These are phyloP conservation scores for Candida golubevii DNA, from an alignment of 805 yeast species.

Conservation along the genomic window DNA sequence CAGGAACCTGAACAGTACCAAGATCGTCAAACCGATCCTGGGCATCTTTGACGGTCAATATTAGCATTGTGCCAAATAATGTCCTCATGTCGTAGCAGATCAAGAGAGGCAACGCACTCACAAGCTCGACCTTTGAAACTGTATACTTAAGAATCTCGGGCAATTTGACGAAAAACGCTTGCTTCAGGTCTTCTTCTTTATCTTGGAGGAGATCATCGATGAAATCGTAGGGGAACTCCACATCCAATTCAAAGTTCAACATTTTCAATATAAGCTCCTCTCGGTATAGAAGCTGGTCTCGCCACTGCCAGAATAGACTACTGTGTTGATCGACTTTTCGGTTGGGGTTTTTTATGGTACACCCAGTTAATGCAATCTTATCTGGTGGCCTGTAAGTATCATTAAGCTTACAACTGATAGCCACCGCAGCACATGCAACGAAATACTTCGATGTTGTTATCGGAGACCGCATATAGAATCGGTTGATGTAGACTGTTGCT, in stretches of 20 bases:
- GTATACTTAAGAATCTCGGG: slow-evolving; percentile 27
- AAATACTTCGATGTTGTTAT: slow-evolving; percentile 41
- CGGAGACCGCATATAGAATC: slow-evolving; percentile 40
- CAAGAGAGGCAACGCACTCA: slow-evolving; percentile 36
- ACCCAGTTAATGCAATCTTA: slow-evolving; percentile 37
- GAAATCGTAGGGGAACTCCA: slow-evolving; percentile 37
- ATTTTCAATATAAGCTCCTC: slow-evolving; percentile 39
- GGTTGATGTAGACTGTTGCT: slow-evolving; percentile 35
- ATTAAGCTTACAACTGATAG: slow-evolving; percentile 40
- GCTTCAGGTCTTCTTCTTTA: slow-evolving; percentile 7
- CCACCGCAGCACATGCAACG: slow-evolving; percentile 41
- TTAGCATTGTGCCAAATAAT: slow-evolving; percentile 25
- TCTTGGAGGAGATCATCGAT: slow-evolving; percentile 21
- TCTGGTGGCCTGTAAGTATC: slow-evolving; percentile 43
- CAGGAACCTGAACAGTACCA: slow-evolving; percentile 9
- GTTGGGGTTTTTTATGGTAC: slow-evolving; percentile 32
- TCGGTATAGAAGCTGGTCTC: slow-evolving; percentile 40
- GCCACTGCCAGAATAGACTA: slow-evolving; percentile 41
- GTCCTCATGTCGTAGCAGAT: slow-evolving; percentile 32
- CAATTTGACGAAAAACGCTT: slow-evolving; percentile 11
- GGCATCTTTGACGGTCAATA: slow-evolving; percentile 16
- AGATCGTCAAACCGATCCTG: slow-evolving; percentile 11
- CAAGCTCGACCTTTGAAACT: slow-evolving; percentile 32
- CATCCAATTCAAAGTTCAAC: slow-evolving; percentile 36
- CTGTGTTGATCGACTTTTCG: slow-evolving; percentile 35